phyloP scores from a whole-genome alignment of 2,329 filamentous ascomycete genomes.

The Arthrobotrys pseudoclavata region DNA sequence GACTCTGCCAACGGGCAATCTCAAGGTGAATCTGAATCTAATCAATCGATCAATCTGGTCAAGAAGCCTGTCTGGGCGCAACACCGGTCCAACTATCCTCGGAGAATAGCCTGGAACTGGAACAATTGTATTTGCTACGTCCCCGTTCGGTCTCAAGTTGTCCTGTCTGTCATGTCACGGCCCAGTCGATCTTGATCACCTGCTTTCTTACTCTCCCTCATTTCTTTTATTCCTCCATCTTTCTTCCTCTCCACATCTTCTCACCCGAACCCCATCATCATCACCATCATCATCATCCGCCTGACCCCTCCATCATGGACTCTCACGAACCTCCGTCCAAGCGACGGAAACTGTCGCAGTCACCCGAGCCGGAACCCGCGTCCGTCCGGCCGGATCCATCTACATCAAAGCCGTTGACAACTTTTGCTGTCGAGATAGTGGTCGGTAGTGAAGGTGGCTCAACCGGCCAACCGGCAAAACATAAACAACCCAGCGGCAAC shows the following conservation, averaged over 20 bases:
- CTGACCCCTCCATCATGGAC: slow-evolving; percentile 68
- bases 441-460: slow-evolving; percentile 43
- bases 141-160: not conserved
- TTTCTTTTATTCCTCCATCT: slow-evolving; percentile 43
- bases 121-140: too few species aligned
- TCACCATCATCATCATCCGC: not conserved
- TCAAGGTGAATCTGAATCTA: not conserved
- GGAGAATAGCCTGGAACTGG: slow-evolving; percentile 15
- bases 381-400: slow-evolving; percentile 7
- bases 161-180: slow-evolving; percentile 14
- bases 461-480: slow-evolving; percentile 29
- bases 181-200: slow-evolving; percentile 60
- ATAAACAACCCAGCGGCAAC: slow-evolving; percentile 50
- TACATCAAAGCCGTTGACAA: slow-evolving; percentile 25
- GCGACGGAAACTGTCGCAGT: slow-evolving; percentile 75
- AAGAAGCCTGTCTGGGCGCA: too few species aligned
- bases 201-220: slow-evolving; percentile 41
- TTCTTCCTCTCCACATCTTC: slow-evolving; percentile 39
- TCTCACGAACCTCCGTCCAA: slow-evolving; percentile 80
- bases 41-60: not conserved
- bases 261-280: slow-evolving; percentile 11
- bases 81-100: not conserved
- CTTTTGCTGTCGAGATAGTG: slow-evolving; percentile 55
- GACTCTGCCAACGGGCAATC: too few species aligned
- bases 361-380: slow-evolving; percentile 32